These are phyloP conservation scores for Chlorophyllum brunneum DNA, from an alignment of 768 basidiomycete species.

Conservation along the genomic window DNA sequence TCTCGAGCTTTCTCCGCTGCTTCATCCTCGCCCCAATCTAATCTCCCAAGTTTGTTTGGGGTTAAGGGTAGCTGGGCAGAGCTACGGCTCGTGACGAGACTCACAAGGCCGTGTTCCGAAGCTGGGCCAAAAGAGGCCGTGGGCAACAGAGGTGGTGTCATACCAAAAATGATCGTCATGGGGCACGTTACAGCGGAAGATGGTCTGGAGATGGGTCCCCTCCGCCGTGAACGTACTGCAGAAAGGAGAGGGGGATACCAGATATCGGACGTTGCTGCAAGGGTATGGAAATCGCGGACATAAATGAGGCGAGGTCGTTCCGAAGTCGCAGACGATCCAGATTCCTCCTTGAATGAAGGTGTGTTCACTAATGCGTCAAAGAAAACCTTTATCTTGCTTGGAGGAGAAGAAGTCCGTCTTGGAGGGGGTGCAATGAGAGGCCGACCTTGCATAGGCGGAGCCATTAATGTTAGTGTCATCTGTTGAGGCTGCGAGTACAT, in stretches of 20 bases:
- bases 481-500: constrained; percentile 30
- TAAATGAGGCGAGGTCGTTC: constrained; percentile 71
- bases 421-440: constrained; percentile 37
- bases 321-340: background rate
- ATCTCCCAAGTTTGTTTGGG: constrained; percentile 31
- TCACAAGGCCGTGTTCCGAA: constrained; percentile 35
- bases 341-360: constrained; percentile 12
- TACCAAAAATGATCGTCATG: constrained; percentile 84
- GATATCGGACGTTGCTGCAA: constrained; percentile 62
- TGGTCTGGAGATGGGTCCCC: constrained; percentile 56
- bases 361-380: constrained; percentile 77
- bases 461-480: constrained; percentile 40
- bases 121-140: background rate
- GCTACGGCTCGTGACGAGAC: constrained; percentile 42
- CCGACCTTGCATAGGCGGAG: constrained; percentile 33
- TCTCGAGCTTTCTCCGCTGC: constrained; percentile 65
- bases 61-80: constrained; percentile 27
- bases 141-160: constrained; percentile 45
- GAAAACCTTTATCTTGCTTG: constrained; percentile 59
- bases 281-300: constrained; percentile 75
- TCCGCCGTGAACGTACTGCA: constrained; percentile 74
- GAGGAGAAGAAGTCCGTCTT: constrained; percentile 40
- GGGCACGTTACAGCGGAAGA: constrained; percentile 63
- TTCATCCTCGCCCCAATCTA: constrained; percentile 67
- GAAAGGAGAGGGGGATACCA: constrained; percentile 83